phyloP scores from a whole-genome alignment of 305 asterid genomes.

The Plantago lanceolata region DNA sequence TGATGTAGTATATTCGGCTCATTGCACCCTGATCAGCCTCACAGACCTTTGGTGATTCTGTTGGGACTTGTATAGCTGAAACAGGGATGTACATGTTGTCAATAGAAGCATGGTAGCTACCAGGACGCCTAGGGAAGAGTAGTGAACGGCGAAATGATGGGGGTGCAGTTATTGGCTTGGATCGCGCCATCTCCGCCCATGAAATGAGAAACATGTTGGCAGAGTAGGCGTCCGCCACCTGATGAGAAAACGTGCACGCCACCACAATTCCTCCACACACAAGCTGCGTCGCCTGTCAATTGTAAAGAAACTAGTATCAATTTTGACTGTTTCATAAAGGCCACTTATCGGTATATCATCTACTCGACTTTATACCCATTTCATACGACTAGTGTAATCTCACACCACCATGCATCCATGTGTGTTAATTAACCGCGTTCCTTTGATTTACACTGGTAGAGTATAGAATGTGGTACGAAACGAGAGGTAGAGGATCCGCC shows the following conservation, averaged over 20 bases:
- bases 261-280: slow-evolving; percentile 48
- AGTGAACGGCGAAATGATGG: slow-evolving; percentile 59
- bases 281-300: slow-evolving; percentile 34
- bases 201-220: slow-evolving; percentile 61
- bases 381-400: no score
- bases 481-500: no score
- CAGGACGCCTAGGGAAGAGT: slow-evolving; percentile 45
- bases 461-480: no score
- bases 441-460: no score
- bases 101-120: slow-evolving; percentile 30
- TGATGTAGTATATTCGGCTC: slow-evolving; percentile 57
- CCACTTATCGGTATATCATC: no score
- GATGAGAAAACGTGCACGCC: slow-evolving; percentile 51
- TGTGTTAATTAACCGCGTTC: no score
- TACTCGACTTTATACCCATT: no score
- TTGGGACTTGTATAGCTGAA: slow-evolving; percentile 25
- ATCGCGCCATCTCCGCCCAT: slow-evolving; percentile 54
- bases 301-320: neutral
- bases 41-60: neutral
- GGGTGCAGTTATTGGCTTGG: slow-evolving; percentile 30
- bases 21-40: slow-evolving; percentile 23
- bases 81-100: slow-evolving; percentile 36
- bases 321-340: no score
- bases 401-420: no score
- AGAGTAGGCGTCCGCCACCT: slow-evolving; percentile 68